Evolutionary conservation across 768 basidiomycete species (phyloP), one percentile per base, ranked within the genome.

Genomic region (Agaricus subrufescens): DNA sequence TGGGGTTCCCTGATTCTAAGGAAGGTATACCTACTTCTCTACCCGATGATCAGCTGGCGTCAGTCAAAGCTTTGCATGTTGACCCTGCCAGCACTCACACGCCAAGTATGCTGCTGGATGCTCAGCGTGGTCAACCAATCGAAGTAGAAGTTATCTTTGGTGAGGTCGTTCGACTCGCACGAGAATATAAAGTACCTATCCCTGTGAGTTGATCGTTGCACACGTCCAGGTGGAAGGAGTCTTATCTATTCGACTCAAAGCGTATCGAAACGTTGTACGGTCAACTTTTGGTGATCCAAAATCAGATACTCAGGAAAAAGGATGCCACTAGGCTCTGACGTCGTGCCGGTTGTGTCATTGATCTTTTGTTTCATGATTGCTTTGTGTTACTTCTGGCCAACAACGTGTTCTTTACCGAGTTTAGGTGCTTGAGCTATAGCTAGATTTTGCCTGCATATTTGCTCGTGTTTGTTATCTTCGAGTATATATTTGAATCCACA

Each of bases 71-170:
- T 10, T 27, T 77, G 31, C 75, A 85, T 58, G 63, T 60, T 31
- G 60, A 59, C 26, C 73, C 84, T 2, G 72, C 78, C 2, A 77
- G 72, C 60, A 71, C 52, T 7, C 78, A 84, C 49, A 71, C 74
- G 49, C 77, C 83, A 3, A 86, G 85, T 62, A 87, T 87, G 84
- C 70, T 85, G 34, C 71, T 86, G 4, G 85, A 87, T 63, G 71
- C 72, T 23, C 72, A 79, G 62, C 75, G 71, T 47, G 79, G 76
- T 2, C 72, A 72, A 52, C 84, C 86, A 39, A 78, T 86, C 57
- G 86, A 88, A 68, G 79, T 87, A 1, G 86, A 87, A 64, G 83
- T 78, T 11, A 83, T 87, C 42, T 57, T 87, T 3, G 86, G 87
- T 0, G 79, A 84, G 57, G 77, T 85, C 2, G 79, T 85, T 23